Evolutionary conservation across 2,329 filamentous ascomycete species (phyloP).

Genomic region (Penicillium sp.): DNA sequence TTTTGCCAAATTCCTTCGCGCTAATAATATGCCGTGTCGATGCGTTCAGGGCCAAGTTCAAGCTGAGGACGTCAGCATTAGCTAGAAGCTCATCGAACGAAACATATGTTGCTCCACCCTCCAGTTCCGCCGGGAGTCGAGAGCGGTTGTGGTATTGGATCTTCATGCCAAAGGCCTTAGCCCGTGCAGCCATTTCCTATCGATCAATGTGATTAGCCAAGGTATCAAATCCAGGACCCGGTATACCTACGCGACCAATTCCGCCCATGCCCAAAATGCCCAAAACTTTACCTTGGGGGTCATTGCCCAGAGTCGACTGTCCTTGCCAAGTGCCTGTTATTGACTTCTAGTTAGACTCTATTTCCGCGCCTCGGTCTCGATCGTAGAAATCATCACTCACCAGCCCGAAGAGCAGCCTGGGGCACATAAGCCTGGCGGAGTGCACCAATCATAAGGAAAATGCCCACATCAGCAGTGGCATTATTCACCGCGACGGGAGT

Average conservation of each 20-base stretch:
- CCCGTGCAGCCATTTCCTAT: slow-evolving; percentile 49
- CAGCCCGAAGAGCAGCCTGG: slow-evolving; percentile 42
- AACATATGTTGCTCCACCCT: slow-evolving; percentile 46
- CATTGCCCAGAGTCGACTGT: slow-evolving; percentile 43
- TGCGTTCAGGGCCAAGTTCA: slow-evolving; percentile 48
- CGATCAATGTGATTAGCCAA: background rate
- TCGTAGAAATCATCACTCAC: slow-evolving; percentile 21
- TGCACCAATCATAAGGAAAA: slow-evolving; percentile 51
- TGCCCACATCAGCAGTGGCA: slow-evolving; percentile 49
- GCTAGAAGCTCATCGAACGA: slow-evolving; percentile 49
- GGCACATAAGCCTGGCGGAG: slow-evolving; percentile 47
- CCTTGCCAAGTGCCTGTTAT: slow-evolving; percentile 43
- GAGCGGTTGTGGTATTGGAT: slow-evolving; percentile 51
- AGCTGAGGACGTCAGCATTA: slow-evolving; percentile 47
- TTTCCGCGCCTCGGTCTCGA: background rate
- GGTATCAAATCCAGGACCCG: background rate
- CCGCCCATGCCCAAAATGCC: slow-evolving; percentile 52
- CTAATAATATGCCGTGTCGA: slow-evolving; percentile 50
- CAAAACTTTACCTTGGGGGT: slow-evolving; percentile 47
- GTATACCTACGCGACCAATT: slow-evolving; percentile 44
- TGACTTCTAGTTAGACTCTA: background rate
- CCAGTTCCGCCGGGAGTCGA: slow-evolving; percentile 41
- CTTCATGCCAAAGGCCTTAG: slow-evolving; percentile 48
- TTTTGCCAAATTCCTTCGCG: slow-evolving; percentile 45
- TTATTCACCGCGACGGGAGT: slow-evolving; percentile 50